phyloP scores from a whole-genome alignment of 2,329 filamentous ascomycete species.

The Penicillium crustosum region DNA sequence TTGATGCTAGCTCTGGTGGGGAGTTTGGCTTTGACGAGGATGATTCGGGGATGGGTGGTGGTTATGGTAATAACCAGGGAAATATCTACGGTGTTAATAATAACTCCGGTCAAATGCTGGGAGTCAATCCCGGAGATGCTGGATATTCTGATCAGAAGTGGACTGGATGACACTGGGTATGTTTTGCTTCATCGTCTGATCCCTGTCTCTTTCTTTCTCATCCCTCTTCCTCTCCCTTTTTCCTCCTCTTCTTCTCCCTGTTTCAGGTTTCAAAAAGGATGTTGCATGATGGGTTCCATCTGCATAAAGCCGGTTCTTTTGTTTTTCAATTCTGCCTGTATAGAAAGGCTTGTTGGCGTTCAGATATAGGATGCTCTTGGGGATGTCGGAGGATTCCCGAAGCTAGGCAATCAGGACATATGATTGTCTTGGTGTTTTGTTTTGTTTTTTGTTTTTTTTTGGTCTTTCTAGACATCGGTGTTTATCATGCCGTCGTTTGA shows the following conservation, averaged over 20 bases:
- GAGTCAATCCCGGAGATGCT: conserved; percentile 29
- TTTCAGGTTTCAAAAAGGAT: conserved; percentile 3
- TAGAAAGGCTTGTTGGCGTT: conserved; percentile 28
- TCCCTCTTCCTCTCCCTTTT: not conserved
- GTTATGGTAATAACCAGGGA: conserved; percentile 36
- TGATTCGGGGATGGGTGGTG: conserved; percentile 39
- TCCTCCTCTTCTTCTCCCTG: too few species aligned
- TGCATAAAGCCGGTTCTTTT: conserved; percentile 3
- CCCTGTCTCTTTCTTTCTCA: not conserved
- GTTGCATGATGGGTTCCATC: conserved; percentile 6
- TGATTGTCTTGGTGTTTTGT: not conserved
- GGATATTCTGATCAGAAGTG: conserved; percentile 33
- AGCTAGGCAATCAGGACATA: not conserved
- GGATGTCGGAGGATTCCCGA: not conserved
- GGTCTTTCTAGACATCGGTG: not conserved
- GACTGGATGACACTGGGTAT: conserved; percentile 18
- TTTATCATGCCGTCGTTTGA: not conserved
- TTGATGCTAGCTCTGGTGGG: conserved; percentile 46
- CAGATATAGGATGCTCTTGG: conserved; percentile 18
- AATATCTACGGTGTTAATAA: conserved; percentile 32
- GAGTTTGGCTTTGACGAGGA: conserved; percentile 48
- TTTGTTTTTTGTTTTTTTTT: not conserved
- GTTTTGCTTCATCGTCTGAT: not conserved
- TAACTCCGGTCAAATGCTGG: conserved; percentile 30
- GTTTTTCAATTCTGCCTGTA: conserved; percentile 6